Conservation (phyloP, 75 land plant genomes). For the Ceratopteris richardii region DNA sequence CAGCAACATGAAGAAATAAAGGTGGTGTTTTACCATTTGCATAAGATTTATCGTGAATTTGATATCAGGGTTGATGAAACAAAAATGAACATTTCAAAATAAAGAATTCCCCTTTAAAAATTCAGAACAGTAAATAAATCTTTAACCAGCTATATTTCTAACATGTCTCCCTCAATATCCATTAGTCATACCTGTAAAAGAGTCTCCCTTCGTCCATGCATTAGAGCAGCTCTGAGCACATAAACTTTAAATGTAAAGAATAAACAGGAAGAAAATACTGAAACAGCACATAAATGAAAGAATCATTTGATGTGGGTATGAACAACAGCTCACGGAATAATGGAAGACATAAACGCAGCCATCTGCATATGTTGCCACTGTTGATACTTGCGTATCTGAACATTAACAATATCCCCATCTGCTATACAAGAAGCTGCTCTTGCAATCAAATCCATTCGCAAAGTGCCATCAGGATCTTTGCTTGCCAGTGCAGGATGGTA, state of each 20-base stretch:
- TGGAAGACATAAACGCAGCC: slow-evolving; percentile 66
- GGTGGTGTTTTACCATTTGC: too few species aligned
- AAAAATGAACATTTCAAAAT: too few species aligned
- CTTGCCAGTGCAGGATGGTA: slow-evolving; percentile 61
- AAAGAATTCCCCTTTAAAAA: too few species aligned
- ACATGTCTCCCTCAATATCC: too few species aligned
- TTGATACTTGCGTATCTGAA: slow-evolving; percentile 81
- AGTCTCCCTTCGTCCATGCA: slow-evolving; percentile 87
- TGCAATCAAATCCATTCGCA: slow-evolving; percentile 73
- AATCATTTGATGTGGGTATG: not conserved
- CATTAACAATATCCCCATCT: slow-evolving; percentile 90
- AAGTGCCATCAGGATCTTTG: slow-evolving; percentile 66
- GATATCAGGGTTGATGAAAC: too few species aligned
- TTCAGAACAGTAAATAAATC: too few species aligned
- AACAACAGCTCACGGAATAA: slow-evolving; percentile 69
- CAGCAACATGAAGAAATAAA: too few species aligned
- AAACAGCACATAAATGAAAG: not conserved
- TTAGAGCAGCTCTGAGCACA: slow-evolving; percentile 63
- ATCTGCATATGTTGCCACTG: slow-evolving; percentile 94
- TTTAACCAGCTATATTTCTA: too few species aligned
- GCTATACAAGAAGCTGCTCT: slow-evolving; percentile 89
- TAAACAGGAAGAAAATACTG: too few species aligned
- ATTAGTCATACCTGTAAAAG: slow-evolving; percentile 73
- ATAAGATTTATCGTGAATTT: too few species aligned
- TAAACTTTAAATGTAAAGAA: not conserved